Conservation (phyloP, 345 rosid species). For the Rhodomyrtus tomentosa region DNA sequence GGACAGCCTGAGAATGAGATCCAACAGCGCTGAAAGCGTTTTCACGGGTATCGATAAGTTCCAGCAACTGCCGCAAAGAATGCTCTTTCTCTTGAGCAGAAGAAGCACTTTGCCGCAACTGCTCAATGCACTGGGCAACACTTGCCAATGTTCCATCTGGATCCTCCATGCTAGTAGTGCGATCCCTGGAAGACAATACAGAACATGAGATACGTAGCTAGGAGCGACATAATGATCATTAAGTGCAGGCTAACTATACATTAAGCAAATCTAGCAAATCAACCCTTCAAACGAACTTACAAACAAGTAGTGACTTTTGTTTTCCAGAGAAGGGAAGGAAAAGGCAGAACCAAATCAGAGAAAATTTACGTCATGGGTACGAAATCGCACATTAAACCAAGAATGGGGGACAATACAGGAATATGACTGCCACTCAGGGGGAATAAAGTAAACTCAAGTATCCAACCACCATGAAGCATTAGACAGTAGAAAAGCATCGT, state of each 20-base stretch:
- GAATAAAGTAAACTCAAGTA: neutral
- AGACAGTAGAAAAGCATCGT: neutral
- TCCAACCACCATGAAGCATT: neutral
- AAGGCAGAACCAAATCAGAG: neutral
- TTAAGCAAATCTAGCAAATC: neutral
- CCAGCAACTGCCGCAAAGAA: slow-evolving; percentile 80
- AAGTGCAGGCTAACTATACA: neutral
- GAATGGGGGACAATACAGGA: neutral
- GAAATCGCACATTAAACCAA: neutral
- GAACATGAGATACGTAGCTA: neutral
- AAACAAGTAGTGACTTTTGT: neutral
- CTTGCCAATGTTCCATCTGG: slow-evolving; percentile 98
- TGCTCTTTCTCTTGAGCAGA: slow-evolving; percentile 88
- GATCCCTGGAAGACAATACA: slow-evolving; percentile 50
- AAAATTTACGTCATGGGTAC: neutral
- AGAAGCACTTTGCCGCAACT: slow-evolving; percentile 78
- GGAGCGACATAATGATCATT: neutral
- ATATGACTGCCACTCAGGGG: neutral
- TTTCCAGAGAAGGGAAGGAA: neutral
- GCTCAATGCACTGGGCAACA: slow-evolving; percentile 99
- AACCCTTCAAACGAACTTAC: neutral
- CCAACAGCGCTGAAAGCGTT: slow-evolving; percentile 98
- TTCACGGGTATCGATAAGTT: slow-evolving; percentile 89
- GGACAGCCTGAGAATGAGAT: slow-evolving; percentile 99
- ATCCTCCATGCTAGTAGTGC: slow-evolving; percentile 95